A percentile compares a stretch with the other conserved stretches of the same genome.
phyloP scores from a whole-genome alignment of 2,329 filamentous ascomycete species.

The Stachybotrys chartarum region DNA sequence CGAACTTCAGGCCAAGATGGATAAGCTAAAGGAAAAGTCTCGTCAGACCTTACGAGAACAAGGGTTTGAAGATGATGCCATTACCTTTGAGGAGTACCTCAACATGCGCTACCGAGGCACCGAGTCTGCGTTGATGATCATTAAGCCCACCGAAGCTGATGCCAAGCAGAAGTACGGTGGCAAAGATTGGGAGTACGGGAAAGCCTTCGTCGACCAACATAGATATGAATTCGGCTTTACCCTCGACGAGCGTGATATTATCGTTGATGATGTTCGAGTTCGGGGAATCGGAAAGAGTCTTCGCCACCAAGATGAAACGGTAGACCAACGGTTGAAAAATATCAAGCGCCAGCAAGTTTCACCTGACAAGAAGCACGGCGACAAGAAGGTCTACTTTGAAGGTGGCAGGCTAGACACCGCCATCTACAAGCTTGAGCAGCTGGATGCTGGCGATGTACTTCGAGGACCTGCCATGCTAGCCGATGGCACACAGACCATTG shows the following conservation, averaged over 20 bases:
- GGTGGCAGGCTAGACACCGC: slow-evolving; percentile 71
- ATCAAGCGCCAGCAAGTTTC: slow-evolving; percentile 53
- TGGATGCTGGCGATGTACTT: slow-evolving; percentile 65
- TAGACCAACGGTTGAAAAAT: slow-evolving; percentile 73
- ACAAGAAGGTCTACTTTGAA: slow-evolving; percentile 73
- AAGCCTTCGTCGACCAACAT: slow-evolving; percentile 80
- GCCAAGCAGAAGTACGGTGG: slow-evolving; percentile 50
- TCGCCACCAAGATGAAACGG: slow-evolving; percentile 69
- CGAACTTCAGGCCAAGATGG: slow-evolving; percentile 66
- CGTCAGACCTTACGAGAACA: slow-evolving; percentile 61
- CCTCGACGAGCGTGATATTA: slow-evolving; percentile 74
- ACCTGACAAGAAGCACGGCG: slow-evolving; percentile 56
- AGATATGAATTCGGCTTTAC: slow-evolving; percentile 92
- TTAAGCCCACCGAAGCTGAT: slow-evolving; percentile 62
- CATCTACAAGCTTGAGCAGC: slow-evolving; percentile 72
- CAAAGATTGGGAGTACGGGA: slow-evolving; percentile 74
- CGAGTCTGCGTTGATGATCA: slow-evolving; percentile 83
- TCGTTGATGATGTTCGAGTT: slow-evolving; percentile 83
- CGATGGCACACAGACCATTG: slow-evolving; percentile 85
- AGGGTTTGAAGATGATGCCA: slow-evolving; percentile 67
- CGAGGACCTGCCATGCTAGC: slow-evolving; percentile 79
- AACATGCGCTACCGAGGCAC: slow-evolving; percentile 91
- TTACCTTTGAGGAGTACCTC: slow-evolving; percentile 84
- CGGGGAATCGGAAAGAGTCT: slow-evolving; percentile 87
- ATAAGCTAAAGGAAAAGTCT: slow-evolving; percentile 72